Evolutionary conservation across 148 eudicot genomes (phyloP).

Genomic region (Fagopyrum tataricum): DNA sequence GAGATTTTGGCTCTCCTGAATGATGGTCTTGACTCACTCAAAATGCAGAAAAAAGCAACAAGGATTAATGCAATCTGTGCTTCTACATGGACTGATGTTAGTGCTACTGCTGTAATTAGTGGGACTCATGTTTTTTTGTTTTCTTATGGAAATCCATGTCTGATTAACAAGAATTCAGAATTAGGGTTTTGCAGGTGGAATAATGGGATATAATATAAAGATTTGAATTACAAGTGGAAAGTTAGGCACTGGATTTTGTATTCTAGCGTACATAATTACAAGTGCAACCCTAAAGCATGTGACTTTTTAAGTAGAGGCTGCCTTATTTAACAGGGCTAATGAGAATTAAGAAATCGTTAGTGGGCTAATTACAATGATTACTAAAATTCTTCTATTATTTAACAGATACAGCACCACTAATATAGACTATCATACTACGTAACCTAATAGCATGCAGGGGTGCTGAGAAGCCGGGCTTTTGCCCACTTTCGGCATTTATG

Average conservation of each 20-base stretch:
- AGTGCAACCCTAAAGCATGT: constrained; percentile 5
- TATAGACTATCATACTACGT: not conserved
- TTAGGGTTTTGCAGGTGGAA: constrained; percentile 12
- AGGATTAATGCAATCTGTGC: constrained; percentile 28
- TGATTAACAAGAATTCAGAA: constrained; percentile 8
- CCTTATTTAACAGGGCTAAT: constrained; percentile 1
- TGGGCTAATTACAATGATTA: not conserved
- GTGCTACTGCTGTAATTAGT: constrained; percentile 6
- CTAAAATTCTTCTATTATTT: not conserved
- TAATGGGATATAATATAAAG: constrained; percentile 12
- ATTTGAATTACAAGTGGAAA: constrained; percentile 1
- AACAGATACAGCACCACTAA: constrained; percentile 3
- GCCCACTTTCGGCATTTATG: not conserved
- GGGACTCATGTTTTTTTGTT: constrained; percentile 16
- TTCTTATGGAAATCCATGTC: not conserved
- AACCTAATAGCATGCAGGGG: constrained; percentile 3
- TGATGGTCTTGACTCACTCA: constrained; percentile 32
- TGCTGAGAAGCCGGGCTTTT: not conserved
- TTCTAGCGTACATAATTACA: not conserved
- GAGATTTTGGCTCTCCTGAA: constrained; percentile 25
- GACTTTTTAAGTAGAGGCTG: not conserved
- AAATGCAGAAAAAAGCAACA: constrained; percentile 60
- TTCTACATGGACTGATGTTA: constrained; percentile 22
- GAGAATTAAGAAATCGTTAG: constrained; percentile 1
- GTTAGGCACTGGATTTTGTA: constrained; percentile 6